These are phyloP conservation scores for Chiua virens DNA, from an alignment of 768 basidiomycete genomes.

Conservation along the genomic window DNA sequence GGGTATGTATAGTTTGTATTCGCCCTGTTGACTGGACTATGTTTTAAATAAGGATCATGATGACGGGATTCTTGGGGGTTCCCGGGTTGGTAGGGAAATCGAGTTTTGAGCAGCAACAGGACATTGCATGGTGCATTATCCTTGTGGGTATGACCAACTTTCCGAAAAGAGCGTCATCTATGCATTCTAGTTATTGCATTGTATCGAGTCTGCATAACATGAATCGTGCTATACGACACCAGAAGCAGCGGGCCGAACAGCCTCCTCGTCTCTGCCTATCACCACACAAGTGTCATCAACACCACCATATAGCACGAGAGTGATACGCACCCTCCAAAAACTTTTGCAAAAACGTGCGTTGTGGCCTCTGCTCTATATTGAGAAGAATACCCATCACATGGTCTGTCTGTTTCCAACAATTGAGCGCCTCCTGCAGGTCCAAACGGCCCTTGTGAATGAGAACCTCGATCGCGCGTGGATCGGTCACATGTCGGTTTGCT, in stretches of 20 bases:
- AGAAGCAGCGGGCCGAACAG: constrained; percentile 66
- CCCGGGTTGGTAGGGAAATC: background rate
- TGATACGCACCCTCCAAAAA: constrained; percentile 72
- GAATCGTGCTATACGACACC: constrained; percentile 25
- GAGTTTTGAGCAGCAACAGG: too few relatives aligned
- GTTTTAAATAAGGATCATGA: too few relatives aligned
- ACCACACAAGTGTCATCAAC: background rate
- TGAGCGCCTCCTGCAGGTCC: constrained; percentile 94
- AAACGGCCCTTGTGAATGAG: constrained; percentile 80
- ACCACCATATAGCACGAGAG: background rate
- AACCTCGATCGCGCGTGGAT: constrained; percentile 81
- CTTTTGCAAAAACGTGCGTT: constrained; percentile 73
- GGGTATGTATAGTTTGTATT: too few relatives aligned
- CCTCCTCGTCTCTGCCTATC: constrained; percentile 75
- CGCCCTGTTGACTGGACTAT: too few relatives aligned
- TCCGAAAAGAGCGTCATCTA: too few relatives aligned
- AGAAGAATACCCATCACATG: constrained; percentile 75
- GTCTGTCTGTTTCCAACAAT: constrained; percentile 88
- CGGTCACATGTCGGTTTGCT: constrained; percentile 76
- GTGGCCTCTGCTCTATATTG: constrained; percentile 44
- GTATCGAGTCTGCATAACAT: constrained; percentile 3
- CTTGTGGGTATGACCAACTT: too few relatives aligned
- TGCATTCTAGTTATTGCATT: constrained; percentile 4
- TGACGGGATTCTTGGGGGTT: too few relatives aligned
- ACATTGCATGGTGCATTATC: too few relatives aligned